Percentiles rank a stretch among this genome's conserved stretches.
Evolutionary conservation across 805 yeast genomes (phyloP).

Genomic region (Vanderwaltozyma verrucispora): DNA sequence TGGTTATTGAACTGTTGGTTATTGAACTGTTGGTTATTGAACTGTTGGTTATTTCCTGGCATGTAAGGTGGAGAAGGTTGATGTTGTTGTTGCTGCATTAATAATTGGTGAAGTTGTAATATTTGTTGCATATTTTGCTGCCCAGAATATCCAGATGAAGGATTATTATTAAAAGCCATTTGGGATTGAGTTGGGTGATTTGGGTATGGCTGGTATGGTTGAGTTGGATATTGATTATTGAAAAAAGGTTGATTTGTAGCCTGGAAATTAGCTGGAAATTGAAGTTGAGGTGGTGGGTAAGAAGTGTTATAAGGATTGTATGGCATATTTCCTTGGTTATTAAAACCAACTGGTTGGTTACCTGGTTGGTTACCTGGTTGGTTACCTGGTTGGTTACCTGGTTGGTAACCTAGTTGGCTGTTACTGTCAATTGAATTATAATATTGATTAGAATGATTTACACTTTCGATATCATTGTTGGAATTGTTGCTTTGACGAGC

Average conservation of each 20-base stretch:
- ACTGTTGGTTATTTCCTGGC: conserved; percentile 7
- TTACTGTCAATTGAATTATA: no score
- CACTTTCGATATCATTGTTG: background rate
- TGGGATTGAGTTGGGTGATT: conserved; percentile 7
- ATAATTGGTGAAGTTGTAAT: conserved; percentile 17
- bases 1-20: conserved; percentile 3
- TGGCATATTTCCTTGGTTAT: no score
- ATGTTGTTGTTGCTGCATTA: conserved; percentile 18
- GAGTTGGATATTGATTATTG: background rate
- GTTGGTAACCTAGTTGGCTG: no score
- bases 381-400: no score
- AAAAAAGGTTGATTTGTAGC: background rate
- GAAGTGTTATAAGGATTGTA: no score
- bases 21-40: conserved; percentile 7
- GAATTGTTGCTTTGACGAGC: conserved; percentile 1
- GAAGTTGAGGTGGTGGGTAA: no score
- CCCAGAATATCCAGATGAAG: conserved; percentile 8
- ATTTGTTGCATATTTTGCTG: conserved; percentile 16
- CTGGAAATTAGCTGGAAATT: no score
- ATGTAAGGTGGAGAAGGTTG: no score
- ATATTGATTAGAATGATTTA: background rate
- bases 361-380: no score
- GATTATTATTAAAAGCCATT: no score
- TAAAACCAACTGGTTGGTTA: no score
- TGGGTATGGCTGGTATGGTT: conserved; percentile 8